Percentiles rank a stretch among this genome's conserved stretches.
phyloP scores from a whole-genome alignment of 306 rosid species.

The Glycine latifolia region DNA sequence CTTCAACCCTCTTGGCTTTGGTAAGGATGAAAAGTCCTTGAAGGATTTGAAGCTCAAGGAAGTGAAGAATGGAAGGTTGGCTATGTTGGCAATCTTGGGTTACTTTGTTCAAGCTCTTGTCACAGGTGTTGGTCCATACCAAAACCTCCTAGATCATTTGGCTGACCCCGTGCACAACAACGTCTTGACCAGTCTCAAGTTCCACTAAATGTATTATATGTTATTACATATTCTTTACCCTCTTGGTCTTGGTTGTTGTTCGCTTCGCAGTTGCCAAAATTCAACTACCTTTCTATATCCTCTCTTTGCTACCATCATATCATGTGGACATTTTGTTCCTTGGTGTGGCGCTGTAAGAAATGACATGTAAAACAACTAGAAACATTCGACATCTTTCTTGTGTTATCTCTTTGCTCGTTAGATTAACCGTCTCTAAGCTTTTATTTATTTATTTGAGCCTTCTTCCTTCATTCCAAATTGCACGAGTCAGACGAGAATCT shows the following conservation, averaged over 20 bases:
- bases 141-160: constrained; percentile 89
- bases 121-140: constrained; percentile 94
- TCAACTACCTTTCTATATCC: constrained; percentile 1
- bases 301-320: background rate
- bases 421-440: background rate
- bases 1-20: constrained; percentile 93
- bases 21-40: constrained; percentile 84
- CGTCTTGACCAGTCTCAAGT: constrained; percentile 90
- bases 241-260: constrained; percentile 23
- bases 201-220: constrained; percentile 62
- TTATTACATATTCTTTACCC: background rate
- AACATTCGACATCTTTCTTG: constrained; percentile 36
- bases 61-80: constrained; percentile 93
- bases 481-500: background rate
- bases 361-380: constrained; percentile 53
- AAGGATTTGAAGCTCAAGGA: constrained; percentile 95
- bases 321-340: constrained; percentile 39
- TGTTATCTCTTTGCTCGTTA: background rate
- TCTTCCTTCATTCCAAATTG: no score
- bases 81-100: constrained; percentile 94
- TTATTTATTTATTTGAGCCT: no score
- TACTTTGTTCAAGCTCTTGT: constrained; percentile 81
- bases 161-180: constrained; percentile 95
- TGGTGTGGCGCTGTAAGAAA: constrained; percentile 49
- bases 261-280: constrained; percentile 4